Evolutionary conservation across 2,329 filamentous ascomycete genomes (phyloP), one percentile per base, ranked within the genome.

Genomic region (Talaromyces sp.): DNA sequence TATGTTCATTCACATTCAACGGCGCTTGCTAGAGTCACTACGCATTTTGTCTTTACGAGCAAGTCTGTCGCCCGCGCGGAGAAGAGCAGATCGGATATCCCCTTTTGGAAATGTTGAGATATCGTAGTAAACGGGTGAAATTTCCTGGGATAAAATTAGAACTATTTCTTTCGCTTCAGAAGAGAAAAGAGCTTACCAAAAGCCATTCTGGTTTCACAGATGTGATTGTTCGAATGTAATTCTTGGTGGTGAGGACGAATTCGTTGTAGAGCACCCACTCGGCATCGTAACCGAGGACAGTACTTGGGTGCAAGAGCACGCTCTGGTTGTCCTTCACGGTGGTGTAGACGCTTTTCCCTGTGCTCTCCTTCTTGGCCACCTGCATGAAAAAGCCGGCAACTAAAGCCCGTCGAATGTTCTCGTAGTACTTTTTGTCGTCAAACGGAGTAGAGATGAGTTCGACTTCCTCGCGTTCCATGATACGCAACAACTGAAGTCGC

Each of bases 311-410:
- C 63, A 99, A 84, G 69, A 97, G 83, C 53, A 99, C 95, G 54
- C 86, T 89, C 79, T 98, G 94, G 71, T 97, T 90, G 61, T 99
- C 96, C 81, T 98, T 99, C 75, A 99, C 89, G 1, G 95, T 99
- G 65, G 89, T 87, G 79, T 99, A 99, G 50, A 91, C 86, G 64
- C 68, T 78, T 83, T 98, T 98, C 72, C 91, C 90, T 33, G 86
- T 88, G 57, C 86, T 87, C 72, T 98, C 92, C 73, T 90, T 92
- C 87, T 96, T 97, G 63, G 95, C 96, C 27, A 98, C 91, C 76
- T 99, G 95, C 95, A 99, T 99, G 83, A 99, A 99, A 84, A 99
- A 99, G 36, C 96, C 95, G 0, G 93, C 86, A 12, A 97, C 89
- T 14, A 99, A 84, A 8, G 95, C 94, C 42, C 92, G 88, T 52